phyloP scores from a whole-genome alignment of 371 early-diverging fungal genomes.

The Fennellomyces sp. region DNA sequence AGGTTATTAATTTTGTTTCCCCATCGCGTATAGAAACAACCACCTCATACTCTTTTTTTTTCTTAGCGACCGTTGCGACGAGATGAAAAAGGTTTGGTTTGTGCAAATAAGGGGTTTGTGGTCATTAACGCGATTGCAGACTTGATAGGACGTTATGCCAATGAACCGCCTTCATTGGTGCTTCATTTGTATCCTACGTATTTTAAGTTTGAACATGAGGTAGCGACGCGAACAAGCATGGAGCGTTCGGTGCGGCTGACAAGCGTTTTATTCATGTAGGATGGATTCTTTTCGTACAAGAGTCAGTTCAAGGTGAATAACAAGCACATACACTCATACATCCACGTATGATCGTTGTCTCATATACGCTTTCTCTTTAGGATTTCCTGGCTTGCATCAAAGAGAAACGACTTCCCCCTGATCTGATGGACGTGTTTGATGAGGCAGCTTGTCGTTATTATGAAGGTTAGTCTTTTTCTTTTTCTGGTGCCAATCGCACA shows the following conservation, averaged over 20 bases:
- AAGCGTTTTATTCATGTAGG: slow-evolving; percentile 29
- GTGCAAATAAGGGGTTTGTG: neutral
- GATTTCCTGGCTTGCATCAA: slow-evolving; percentile 60
- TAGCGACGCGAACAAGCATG: too few relatives aligned
- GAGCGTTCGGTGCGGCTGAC: too few relatives aligned
- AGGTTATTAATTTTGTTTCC: neutral
- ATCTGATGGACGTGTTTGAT: slow-evolving; percentile 62
- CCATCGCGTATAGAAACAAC: too few relatives aligned
- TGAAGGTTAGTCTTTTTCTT: slow-evolving; percentile 49
- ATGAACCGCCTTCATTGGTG: slow-evolving; percentile 54
- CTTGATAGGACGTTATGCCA: slow-evolving; percentile 42
- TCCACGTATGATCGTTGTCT: neutral
- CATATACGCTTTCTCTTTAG: too few relatives aligned
- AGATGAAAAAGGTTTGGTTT: slow-evolving; percentile 17
- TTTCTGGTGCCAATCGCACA: too few relatives aligned
- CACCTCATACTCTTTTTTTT: too few relatives aligned
- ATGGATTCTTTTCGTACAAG: slow-evolving; percentile 66
- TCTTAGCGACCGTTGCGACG: slow-evolving; percentile 13
- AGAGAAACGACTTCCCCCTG: slow-evolving; percentile 57
- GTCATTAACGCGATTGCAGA: slow-evolving; percentile 21
- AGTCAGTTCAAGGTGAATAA: slow-evolving; percentile 62
- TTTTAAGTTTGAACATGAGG: slow-evolving; percentile 70
- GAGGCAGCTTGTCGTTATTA: slow-evolving; percentile 63
- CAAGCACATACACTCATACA: too few relatives aligned
- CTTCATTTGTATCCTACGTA: slow-evolving; percentile 65